Evolutionary conservation across 1,139 yeast species (phyloP).

Genomic region (Kodamaea sp.): DNA sequence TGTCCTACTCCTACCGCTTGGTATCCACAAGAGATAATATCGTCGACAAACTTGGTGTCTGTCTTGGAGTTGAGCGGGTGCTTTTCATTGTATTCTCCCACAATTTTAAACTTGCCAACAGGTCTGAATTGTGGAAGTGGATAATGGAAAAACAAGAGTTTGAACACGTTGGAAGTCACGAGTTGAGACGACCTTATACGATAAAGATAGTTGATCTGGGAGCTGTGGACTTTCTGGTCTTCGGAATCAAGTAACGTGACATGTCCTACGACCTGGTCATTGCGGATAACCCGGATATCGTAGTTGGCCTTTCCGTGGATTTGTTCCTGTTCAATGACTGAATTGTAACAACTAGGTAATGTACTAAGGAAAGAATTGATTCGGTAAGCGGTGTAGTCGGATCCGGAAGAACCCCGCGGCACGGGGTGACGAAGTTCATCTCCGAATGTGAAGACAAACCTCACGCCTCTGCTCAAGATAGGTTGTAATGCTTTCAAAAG

Average conservation of each 20-base stretch:
- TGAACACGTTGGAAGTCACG: slow-evolving; percentile 18
- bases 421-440: slow-evolving; percentile 21
- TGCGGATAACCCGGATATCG: slow-evolving; percentile 25
- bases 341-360: slow-evolving; percentile 42
- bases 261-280: slow-evolving; percentile 22
- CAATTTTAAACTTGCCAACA: slow-evolving; percentile 44
- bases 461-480: slow-evolving; percentile 29
- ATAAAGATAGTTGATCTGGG: slow-evolving; percentile 29
- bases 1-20: slow-evolving; percentile 53
- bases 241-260: slow-evolving; percentile 39
- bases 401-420: slow-evolving; percentile 1
- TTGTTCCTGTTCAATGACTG: slow-evolving; percentile 15
- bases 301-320: slow-evolving; percentile 42
- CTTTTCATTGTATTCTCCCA: slow-evolving; percentile 52
- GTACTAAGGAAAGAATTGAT: slow-evolving; percentile 27
- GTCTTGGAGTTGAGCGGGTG: slow-evolving; percentile 38
- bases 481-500: slow-evolving; percentile 39
- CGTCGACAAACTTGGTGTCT: slow-evolving; percentile 35
- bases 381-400: slow-evolving; percentile 4
- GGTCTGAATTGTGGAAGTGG: slow-evolving; percentile 58
- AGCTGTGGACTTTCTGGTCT: slow-evolving; percentile 27
- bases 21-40: slow-evolving; percentile 39
- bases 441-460: slow-evolving; percentile 44
- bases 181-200: slow-evolving; percentile 13
- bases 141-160: slow-evolving; percentile 48